Evolutionary conservation across 345 rosid genomes (phyloP).

Genomic region (Eucalyptus cloeziana): DNA sequence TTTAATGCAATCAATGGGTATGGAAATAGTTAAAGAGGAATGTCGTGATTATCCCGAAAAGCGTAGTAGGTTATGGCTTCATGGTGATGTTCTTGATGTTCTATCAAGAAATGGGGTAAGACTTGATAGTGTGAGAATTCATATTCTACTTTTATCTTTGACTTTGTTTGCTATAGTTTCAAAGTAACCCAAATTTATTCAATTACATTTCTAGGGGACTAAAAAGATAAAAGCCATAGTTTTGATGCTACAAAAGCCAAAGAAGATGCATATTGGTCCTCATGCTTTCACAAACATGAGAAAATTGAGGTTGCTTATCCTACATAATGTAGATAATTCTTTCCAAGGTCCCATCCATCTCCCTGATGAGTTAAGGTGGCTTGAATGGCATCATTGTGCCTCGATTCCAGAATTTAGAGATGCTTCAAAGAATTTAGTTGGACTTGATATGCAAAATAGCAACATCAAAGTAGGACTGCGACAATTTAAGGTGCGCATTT

Average conservation of each 20-base stretch:
- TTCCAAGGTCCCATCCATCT: not conserved
- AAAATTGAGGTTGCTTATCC: not conserved
- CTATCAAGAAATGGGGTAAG: too few relatives aligned
- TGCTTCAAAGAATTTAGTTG: too few relatives aligned
- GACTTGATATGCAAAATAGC: too few relatives aligned
- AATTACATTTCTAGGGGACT: not conserved
- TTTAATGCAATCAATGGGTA: not conserved
- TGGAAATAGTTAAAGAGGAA: not conserved
- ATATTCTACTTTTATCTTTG: not conserved
- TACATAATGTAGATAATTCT: not conserved
- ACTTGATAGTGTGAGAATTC: not conserved
- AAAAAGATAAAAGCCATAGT: not conserved
- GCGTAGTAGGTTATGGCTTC: not conserved
- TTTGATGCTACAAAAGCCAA: rapidly evolving
- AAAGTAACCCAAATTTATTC: not conserved
- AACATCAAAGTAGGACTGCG: too few relatives aligned
- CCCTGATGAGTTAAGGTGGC: not conserved
- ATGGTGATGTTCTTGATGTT: too few relatives aligned
- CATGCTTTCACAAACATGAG: not conserved
- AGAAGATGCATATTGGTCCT: not conserved
- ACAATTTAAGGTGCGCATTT: too few relatives aligned
- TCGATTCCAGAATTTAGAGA: not conserved
- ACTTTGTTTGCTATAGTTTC: not conserved
- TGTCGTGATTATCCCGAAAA: not conserved
- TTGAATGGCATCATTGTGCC: not conserved